Conservation (phyloP, 768 basidiomycete genomes). For the Suillus americanus region DNA sequence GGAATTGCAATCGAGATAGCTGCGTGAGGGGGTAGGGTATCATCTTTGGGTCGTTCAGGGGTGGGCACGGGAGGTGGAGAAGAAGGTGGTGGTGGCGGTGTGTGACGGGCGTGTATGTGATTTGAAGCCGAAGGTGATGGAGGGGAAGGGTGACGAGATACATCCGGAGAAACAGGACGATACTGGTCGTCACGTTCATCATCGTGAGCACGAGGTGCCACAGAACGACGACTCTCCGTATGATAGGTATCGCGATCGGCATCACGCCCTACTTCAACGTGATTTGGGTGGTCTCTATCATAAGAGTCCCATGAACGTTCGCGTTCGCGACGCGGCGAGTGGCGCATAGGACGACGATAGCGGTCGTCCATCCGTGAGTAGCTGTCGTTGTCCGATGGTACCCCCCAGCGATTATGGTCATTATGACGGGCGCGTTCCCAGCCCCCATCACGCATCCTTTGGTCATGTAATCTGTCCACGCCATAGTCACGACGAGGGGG, state of each 20-base stretch:
- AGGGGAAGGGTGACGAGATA: slow-evolving; percentile 16
- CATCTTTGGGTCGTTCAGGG: slow-evolving; percentile 32
- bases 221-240: slow-evolving; percentile 7
- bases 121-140: slow-evolving; percentile 9
- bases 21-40: slow-evolving; percentile 37
- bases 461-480: slow-evolving; percentile 33
- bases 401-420: slow-evolving; percentile 13
- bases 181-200: slow-evolving; percentile 17
- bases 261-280: slow-evolving; percentile 10
- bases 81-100: slow-evolving; percentile 25
- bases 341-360: slow-evolving; percentile 13
- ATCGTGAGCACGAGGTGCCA: slow-evolving; percentile 11
- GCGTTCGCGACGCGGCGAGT: slow-evolving; percentile 14
- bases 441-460: slow-evolving; percentile 38
- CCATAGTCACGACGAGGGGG: slow-evolving; percentile 38
- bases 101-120: background rate
- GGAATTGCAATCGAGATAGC: slow-evolving; percentile 41
- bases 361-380: slow-evolving; percentile 12
- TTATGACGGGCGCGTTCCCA: slow-evolving; percentile 29
- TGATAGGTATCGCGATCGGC: slow-evolving; percentile 8
- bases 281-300: slow-evolving; percentile 8
- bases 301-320: slow-evolving; percentile 17
- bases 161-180: slow-evolving; percentile 20
- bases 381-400: slow-evolving; percentile 9
- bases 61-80: slow-evolving; percentile 39